Evolutionary conservation across 148 eudicot genomes (phyloP).

Genomic region (Camellia lanceoleosa): DNA sequence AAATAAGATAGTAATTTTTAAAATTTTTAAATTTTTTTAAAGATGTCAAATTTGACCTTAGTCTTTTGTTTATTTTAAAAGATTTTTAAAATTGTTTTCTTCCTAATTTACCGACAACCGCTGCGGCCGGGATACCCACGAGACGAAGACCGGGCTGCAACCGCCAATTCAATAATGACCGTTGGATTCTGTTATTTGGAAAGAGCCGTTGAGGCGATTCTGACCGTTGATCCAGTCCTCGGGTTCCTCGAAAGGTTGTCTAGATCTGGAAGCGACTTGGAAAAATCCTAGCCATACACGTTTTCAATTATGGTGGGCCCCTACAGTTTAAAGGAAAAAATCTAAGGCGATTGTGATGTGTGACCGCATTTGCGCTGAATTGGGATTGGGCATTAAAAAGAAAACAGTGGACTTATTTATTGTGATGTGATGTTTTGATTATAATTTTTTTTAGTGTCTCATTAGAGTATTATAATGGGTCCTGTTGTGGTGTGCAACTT

Average conservation of each 20-base stretch:
- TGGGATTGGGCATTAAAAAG: no score
- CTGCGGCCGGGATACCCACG: constrained; percentile 20
- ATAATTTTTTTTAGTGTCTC: no score
- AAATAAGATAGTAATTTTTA: no score
- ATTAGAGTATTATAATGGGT: no score
- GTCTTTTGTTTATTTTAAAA: not conserved
- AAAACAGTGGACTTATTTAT: no score
- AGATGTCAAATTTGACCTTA: no score
- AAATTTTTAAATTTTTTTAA: no score
- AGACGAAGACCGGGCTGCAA: constrained; percentile 20
- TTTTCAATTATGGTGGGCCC: not conserved
- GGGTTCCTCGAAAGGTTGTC: constrained; percentile 5
- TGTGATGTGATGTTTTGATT: no score
- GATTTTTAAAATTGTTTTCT: not conserved
- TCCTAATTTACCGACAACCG: constrained; percentile 33
- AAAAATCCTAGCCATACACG: constrained; percentile 20
- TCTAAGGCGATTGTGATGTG: no score
- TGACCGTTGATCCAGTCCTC: constrained; percentile 17
- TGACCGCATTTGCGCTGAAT: no score
- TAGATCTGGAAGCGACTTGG: not conserved
- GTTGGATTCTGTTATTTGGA: constrained; percentile 23
- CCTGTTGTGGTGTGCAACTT: no score
- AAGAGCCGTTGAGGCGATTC: constrained; percentile 11
- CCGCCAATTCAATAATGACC: constrained; percentile 36
- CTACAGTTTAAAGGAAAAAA: no score